Evolutionary conservation across 805 yeast species (phyloP).

Genomic region (Myxozyma geophila): DNA sequence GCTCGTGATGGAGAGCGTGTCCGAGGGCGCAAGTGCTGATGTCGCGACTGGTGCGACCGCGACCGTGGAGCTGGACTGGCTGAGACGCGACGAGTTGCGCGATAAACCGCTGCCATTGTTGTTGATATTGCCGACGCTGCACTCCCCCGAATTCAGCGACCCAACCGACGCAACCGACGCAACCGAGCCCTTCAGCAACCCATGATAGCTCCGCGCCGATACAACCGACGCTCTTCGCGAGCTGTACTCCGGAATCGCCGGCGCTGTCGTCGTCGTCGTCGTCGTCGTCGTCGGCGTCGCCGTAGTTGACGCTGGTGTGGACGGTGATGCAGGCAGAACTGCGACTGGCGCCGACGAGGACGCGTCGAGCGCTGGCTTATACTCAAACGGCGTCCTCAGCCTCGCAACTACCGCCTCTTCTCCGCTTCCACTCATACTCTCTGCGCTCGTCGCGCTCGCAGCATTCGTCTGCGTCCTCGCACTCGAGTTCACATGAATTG

Average conservation of each 20-base stretch:
- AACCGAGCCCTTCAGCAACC: background rate
- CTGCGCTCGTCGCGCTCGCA: background rate
- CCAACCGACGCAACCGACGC: constrained; percentile 3
- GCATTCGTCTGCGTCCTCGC: no score
- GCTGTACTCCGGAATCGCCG: constrained; percentile 11
- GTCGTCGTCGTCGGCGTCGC: background rate
- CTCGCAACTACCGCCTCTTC: background rate
- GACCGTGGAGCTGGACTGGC: constrained; percentile 1
- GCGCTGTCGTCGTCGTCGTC: background rate
- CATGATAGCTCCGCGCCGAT: background rate
- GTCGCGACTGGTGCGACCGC: background rate
- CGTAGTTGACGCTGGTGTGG: background rate
- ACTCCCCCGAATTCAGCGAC: background rate
- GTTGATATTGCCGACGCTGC: no score
- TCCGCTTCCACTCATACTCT: background rate
- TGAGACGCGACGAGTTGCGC: background rate
- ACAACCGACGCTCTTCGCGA: constrained; percentile 9
- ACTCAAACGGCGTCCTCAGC: background rate
- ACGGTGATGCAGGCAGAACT: background rate
- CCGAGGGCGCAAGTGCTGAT: background rate
- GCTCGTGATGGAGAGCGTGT: background rate
- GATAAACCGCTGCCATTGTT: constrained; percentile 1
- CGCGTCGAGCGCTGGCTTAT: constrained; percentile 1
- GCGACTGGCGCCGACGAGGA: constrained; percentile 4
- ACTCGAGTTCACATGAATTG: background rate